Evolutionary conservation across 495 filamentous ascomycete species (phyloP).

Genomic region (Lepraria neglecta): DNA sequence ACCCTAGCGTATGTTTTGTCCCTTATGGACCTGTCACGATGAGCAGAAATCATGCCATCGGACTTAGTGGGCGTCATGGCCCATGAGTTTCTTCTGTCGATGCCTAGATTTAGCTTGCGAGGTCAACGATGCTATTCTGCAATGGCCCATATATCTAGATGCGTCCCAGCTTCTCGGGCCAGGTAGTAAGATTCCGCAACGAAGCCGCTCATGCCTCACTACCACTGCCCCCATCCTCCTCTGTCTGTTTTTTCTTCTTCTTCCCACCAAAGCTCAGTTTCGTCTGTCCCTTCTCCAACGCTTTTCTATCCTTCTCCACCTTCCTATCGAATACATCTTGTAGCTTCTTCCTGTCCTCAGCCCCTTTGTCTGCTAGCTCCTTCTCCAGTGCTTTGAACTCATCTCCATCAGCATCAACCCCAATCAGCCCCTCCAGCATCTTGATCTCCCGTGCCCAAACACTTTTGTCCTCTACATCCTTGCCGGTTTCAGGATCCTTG

Average conservation of each 20-base stretch:
- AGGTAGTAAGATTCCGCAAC: no score
- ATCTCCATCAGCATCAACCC: constrained; percentile 62
- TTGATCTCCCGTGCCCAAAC: constrained; percentile 86
- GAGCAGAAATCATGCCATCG: no score
- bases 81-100: no score
- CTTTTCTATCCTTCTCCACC: constrained; percentile 32
- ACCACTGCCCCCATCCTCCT: constrained; percentile 14
- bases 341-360: constrained; percentile 62
- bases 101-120: no score
- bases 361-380: constrained; percentile 60
- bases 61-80: no score
- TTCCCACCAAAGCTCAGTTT: constrained; percentile 23
- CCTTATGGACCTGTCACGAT: no score
- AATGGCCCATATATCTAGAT: no score
- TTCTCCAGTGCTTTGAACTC: constrained; percentile 61
- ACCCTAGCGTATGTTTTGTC: no score
- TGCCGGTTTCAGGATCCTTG: constrained; percentile 38
- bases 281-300: constrained; percentile 24
- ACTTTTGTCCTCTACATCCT: constrained; percentile 59
- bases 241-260: constrained; percentile 21
- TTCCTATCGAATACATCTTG: constrained; percentile 72
- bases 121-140: no score
- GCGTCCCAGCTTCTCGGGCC: no score
- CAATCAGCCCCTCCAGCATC: constrained; percentile 80
- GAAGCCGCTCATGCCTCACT: constrained; percentile 3